phyloP scores from a whole-genome alignment of 495 filamentous ascomycete species.

The Patellaria atrata region DNA sequence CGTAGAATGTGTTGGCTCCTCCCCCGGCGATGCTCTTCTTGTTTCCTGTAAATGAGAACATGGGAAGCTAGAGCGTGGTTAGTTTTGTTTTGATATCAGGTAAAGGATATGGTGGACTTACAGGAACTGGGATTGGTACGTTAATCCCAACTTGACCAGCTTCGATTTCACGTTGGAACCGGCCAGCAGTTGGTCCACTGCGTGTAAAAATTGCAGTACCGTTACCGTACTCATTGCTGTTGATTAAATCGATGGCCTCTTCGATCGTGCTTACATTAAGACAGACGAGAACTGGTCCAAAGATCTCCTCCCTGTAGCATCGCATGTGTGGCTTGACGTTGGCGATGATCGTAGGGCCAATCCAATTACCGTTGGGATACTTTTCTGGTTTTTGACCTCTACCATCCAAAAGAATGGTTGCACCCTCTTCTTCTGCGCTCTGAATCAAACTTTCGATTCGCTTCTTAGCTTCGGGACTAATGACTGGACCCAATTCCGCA shows the following conservation, averaged over 20 bases:
- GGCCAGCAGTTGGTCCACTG: slow-evolving; percentile 44
- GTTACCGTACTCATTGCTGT: slow-evolving; percentile 58
- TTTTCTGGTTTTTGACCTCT: slow-evolving; percentile 75
- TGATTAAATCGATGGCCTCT: slow-evolving; percentile 53
- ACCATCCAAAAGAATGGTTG: slow-evolving; percentile 88
- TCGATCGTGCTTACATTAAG: slow-evolving; percentile 72
- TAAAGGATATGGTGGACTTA: slow-evolving; percentile 31
- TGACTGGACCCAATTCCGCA: slow-evolving; percentile 92
- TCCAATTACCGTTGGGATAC: slow-evolving; percentile 94
- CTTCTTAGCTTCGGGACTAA: slow-evolving; percentile 80
- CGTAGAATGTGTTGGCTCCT: slow-evolving; percentile 90
- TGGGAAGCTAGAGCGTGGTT: slow-evolving; percentile 31
- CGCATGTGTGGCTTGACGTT: slow-evolving; percentile 83
- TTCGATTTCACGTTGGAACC: slow-evolving; percentile 60
- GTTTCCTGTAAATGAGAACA: slow-evolving; percentile 97
- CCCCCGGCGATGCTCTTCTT: slow-evolving; percentile 93
- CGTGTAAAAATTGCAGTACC: slow-evolving; percentile 55
- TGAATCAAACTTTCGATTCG: slow-evolving; percentile 83
- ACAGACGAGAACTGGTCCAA: slow-evolving; percentile 86
- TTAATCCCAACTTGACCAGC: slow-evolving; percentile 71
- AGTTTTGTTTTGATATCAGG: not conserved
- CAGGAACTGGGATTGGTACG: slow-evolving; percentile 54
- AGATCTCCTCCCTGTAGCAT: slow-evolving; percentile 96
- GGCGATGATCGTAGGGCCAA: slow-evolving; percentile 85
- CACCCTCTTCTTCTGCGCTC: slow-evolving; percentile 81